Evolutionary conservation across 768 basidiomycete genomes (phyloP), one percentile per base, ranked within the genome.

Genomic region (Kwoniella pini): DNA sequence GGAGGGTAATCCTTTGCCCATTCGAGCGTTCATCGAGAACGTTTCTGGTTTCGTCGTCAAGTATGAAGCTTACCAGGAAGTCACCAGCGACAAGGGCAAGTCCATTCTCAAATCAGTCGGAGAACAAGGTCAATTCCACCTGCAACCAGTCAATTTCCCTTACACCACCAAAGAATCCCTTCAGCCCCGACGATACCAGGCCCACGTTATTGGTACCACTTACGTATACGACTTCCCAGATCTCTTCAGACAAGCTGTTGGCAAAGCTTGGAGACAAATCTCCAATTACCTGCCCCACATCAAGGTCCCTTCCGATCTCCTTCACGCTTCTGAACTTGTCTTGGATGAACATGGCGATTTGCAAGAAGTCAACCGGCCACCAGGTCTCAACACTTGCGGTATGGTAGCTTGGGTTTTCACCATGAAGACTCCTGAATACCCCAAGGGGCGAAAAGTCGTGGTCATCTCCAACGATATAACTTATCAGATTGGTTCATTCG

Each of bases 221-320:
- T 99, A 98, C 77, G 94, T 90, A 30, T 98, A 98, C 80, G 96
- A 98, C 80, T 99, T 98, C 88, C 96, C 96, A 40, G 96, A 96
- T 72, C 86, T 99, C 65, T 99, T 98, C 84, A 88, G 93, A 38
- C 98, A 98, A 81, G 93, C 95, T 6, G 82, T 98, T 61, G 89
- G 92, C 73, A 91, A 93, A 71, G 84, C 92, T 63, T 99, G 96
- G 96, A 81, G 84, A 65, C 71, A 69, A 28, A 70, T 77, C 22
- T 63, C 71, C 19, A 86, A 87, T 69, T 85, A 85, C 43, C 85
- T 90, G 72, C 81, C 90, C 12, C 84, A 86, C 17, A 80, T 93
- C 51, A 82, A 83, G 33, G 71, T 86, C 33, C 96, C 96, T 4
- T 88, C 90, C 77, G 84, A 84, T 44, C 83, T 90, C 60, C 81